Percentiles rank a stretch among this genome's conserved stretches.
phyloP scores from a whole-genome alignment of 176 grass and related monocot genomes.

The Aechmea fasciata region DNA sequence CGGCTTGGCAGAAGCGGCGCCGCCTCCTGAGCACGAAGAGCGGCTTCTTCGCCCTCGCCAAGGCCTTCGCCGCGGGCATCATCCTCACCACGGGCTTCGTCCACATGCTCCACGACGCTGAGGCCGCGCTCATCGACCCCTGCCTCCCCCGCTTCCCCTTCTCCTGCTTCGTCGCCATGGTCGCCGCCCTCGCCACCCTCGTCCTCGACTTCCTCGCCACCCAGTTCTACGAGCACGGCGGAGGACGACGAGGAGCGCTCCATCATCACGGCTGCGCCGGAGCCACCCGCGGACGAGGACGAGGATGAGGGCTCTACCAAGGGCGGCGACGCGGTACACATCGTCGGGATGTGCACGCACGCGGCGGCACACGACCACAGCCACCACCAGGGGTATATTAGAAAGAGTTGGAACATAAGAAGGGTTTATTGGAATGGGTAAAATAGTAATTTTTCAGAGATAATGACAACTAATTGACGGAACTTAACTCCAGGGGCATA shows the following conservation, averaged over 20 bases:
- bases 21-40: neutral
- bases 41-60: conserved; percentile 39
- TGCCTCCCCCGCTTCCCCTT: conserved; percentile 77
- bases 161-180: conserved; percentile 82
- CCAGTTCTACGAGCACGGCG: conserved; percentile 42
- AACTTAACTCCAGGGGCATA: no score
- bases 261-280: conserved; percentile 6
- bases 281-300: conserved; percentile 1
- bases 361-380: conserved; percentile 1
- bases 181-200: conserved; percentile 67
- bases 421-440: no score
- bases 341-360: conserved; percentile 10
- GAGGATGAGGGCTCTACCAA: neutral
- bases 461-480: no score
- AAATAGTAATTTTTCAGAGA: no score
- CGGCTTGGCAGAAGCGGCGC: conserved; percentile 8
- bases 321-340: neutral
- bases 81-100: conserved; percentile 85
- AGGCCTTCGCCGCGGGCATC: conserved; percentile 76
- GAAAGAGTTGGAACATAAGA: no score
- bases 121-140: conserved; percentile 36
- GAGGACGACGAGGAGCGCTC: conserved; percentile 4
- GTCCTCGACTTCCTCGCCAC: conserved; percentile 63
- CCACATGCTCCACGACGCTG: conserved; percentile 61
- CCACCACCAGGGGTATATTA: no score